phyloP scores from a whole-genome alignment of 306 rosid genomes.

The Chamaecrista fasciculata region DNA sequence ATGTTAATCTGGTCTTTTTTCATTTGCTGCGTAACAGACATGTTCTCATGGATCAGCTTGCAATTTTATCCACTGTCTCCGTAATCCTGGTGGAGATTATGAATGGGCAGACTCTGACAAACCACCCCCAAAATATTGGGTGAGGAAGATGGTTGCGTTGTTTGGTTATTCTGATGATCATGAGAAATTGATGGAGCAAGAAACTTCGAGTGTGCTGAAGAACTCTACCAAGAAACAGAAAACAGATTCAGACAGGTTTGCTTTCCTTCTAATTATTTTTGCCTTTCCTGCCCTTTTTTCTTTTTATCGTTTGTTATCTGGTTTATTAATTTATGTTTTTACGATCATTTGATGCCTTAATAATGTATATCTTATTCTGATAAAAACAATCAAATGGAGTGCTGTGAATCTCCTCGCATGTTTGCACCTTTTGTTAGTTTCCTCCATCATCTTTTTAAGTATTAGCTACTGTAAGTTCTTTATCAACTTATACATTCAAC shows the following conservation, averaged over 20 bases:
- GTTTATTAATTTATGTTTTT: background rate
- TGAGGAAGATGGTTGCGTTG: constrained; percentile 65
- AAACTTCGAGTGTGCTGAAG: constrained; percentile 29
- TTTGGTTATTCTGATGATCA: constrained; percentile 69
- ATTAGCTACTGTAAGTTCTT: background rate
- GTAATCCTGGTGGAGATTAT: constrained; percentile 92
- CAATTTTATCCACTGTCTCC: constrained; percentile 94
- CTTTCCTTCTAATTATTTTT: constrained; percentile 18
- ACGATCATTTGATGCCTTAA: background rate
- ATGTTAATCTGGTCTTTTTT: background rate
- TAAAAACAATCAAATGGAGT: background rate
- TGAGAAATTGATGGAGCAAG: constrained; percentile 39
- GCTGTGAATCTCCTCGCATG: background rate
- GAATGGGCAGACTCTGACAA: constrained; percentile 93
- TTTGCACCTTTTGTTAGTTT: background rate
- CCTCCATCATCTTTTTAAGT: background rate
- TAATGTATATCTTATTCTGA: background rate
- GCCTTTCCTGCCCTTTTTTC: background rate
- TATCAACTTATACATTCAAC: background rate
- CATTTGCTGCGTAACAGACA: constrained; percentile 51
- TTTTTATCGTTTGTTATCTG: background rate
- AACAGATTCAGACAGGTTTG: constrained; percentile 57
- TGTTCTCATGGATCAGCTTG: constrained; percentile 90
- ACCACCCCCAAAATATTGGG: constrained; percentile 87
- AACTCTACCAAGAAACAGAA: constrained; percentile 34